Evolutionary conservation across 371 early-diverging fungal genomes (phyloP), one percentile per base, ranked within the genome.

Genomic region (Mucor piriformis): DNA sequence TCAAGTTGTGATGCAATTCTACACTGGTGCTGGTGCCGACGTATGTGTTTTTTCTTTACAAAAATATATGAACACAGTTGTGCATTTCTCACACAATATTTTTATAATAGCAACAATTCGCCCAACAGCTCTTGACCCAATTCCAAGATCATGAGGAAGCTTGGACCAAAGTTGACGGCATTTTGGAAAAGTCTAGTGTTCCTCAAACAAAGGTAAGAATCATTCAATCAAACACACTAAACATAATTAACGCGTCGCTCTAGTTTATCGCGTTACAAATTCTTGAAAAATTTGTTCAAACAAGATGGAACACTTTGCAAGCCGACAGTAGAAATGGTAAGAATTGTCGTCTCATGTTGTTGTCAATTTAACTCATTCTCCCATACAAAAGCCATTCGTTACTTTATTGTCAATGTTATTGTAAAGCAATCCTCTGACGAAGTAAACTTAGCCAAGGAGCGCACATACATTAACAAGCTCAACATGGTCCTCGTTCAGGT

Each of bases 131-230:
- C 29, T 76, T 98, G 68, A 88, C 94, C 23, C 92, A 95, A 76
- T 99, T 99, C 70, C 94, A 97, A 79, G 95, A 97, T 44, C 91
- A 97, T 66, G 97, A 97, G 33, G 96, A 96, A 50, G 86, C 99
- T 38, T 99, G 99, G 99, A 90, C 90, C 55, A 85, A 92, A 59
- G 98, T 95, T 15, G 99, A 99, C 72, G 81, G 79, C 20, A 99
- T 99, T 70, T 76, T 99, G 54, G 94, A 93, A 57, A 85, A 88
- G 35, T 93, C 97, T 18, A 84, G 76, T 67, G 77, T 84, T 12
- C 64, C 88, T 42, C 87, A 95, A 70, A 89, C 97, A 33, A 98
- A 96, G 90, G 97, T 95, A 84, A 42, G 57, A 27, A 18, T 23
- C 16, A 49, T 7, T n/a, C 16, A 18, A 29, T 40, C 47, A 34